phyloP scores from a whole-genome alignment of 2,329 filamentous ascomycete genomes.

The Penicillium crustosum region DNA sequence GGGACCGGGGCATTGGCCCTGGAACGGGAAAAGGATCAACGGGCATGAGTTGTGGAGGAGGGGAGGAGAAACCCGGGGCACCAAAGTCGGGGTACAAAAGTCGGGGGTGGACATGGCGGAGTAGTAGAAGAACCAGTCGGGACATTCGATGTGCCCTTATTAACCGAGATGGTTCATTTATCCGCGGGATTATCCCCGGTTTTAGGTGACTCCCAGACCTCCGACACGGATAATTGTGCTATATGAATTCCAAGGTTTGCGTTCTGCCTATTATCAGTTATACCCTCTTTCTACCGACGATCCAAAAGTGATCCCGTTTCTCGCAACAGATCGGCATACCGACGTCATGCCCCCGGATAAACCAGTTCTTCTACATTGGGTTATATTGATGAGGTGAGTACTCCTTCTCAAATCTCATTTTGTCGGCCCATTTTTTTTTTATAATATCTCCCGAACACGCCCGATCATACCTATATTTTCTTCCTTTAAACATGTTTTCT shows the following conservation, averaged over 20 bases:
- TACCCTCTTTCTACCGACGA: neutral
- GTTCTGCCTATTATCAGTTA: neutral
- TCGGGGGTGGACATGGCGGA: slow-evolving; percentile 12
- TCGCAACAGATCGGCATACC: slow-evolving; percentile 19
- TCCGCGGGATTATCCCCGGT: neutral
- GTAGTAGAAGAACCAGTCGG: slow-evolving; percentile 12
- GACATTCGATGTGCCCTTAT: slow-evolving; percentile 9
- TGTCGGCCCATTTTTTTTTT: neutral
- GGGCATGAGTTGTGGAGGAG: slow-evolving; percentile 19
- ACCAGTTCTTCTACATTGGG: neutral
- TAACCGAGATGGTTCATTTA: slow-evolving; percentile 18
- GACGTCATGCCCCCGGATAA: slow-evolving; percentile 15
- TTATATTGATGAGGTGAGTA: neutral
- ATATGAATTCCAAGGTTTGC: neutral
- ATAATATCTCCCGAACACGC: neutral
- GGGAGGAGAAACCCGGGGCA: slow-evolving; percentile 18
- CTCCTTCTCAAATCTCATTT: neutral
- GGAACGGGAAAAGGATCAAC: slow-evolving; percentile 20
- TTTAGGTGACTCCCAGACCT: neutral
- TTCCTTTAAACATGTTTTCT: no score
- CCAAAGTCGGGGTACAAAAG: slow-evolving; percentile 12
- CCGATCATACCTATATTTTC: neutral
- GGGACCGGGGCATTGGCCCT: slow-evolving; percentile 2
- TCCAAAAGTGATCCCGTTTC: neutral
- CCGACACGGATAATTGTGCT: neutral